These are phyloP conservation scores for Cutaneotrichosporon arboriforme DNA, from an alignment of 1,284 basidiomycete genomes.

Conservation along the genomic window DNA sequence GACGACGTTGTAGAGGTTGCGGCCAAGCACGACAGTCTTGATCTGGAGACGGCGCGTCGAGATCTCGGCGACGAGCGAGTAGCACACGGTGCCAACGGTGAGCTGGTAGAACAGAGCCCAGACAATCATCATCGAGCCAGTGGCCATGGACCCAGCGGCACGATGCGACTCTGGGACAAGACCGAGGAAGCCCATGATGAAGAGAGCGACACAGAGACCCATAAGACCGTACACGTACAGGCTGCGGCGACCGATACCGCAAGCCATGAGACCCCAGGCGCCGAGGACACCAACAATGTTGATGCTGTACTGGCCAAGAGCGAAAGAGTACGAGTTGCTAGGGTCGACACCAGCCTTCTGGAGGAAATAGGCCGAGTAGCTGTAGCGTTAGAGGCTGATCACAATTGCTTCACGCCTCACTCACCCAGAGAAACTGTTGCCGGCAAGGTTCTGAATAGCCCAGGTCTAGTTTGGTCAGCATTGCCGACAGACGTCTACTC, in stretches of 20 bases:
- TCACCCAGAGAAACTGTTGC: slow-evolving; percentile 34
- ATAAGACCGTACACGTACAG: slow-evolving; percentile 51
- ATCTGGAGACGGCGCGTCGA: slow-evolving; percentile 50
- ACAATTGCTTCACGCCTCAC: neutral
- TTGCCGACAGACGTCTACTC: neutral
- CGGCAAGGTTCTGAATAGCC: slow-evolving; percentile 43
- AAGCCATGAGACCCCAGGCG: slow-evolving; percentile 46
- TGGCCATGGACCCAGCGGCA: slow-evolving; percentile 37
- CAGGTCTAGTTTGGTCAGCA: too few relatives aligned
- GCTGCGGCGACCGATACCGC: slow-evolving; percentile 46
- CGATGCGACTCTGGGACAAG: slow-evolving; percentile 34
- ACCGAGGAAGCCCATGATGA: slow-evolving; percentile 52
- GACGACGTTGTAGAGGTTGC: slow-evolving; percentile 46
- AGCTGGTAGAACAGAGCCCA: slow-evolving; percentile 47
- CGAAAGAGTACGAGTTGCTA: slow-evolving; percentile 45
- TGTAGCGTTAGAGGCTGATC: neutral
- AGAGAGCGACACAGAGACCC: slow-evolving; percentile 48
- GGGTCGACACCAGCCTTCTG: slow-evolving; percentile 48
- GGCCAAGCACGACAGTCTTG: slow-evolving; percentile 54
- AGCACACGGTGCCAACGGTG: slow-evolving; percentile 42
- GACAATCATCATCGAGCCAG: slow-evolving; percentile 49
- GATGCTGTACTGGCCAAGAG: slow-evolving; percentile 45
- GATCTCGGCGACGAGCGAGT: slow-evolving; percentile 50
- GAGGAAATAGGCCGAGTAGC: slow-evolving; percentile 47
- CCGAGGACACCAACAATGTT: slow-evolving; percentile 36